Percentiles rank a stretch among this genome's conserved stretches.
phyloP scores from a whole-genome alignment of 2,329 filamentous ascomycete genomes.

The Colletotrichum coccodes region DNA sequence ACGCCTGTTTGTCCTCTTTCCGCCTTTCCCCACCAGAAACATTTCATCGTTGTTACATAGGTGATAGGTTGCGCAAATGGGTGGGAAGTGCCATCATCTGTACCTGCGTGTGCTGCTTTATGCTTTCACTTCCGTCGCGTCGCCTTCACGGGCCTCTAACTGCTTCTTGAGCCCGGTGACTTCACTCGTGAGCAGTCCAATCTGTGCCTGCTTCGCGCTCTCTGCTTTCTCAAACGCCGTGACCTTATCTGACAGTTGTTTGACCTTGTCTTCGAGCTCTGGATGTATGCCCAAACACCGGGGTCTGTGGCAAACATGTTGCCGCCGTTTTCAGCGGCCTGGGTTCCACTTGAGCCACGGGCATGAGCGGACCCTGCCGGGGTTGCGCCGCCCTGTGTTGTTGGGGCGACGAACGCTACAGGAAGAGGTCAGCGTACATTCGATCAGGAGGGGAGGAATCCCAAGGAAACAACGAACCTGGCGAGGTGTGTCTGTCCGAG shows the following conservation, averaged over 20 bases:
- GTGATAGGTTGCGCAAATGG: slow-evolving; percentile 21
- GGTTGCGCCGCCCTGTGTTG: slow-evolving; percentile 38
- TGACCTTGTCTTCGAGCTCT: slow-evolving; percentile 73
- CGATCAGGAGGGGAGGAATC: neutral
- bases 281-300: slow-evolving; percentile 78
- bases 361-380: slow-evolving; percentile 37
- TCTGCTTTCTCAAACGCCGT: slow-evolving; percentile 51
- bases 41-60: slow-evolving; percentile 34
- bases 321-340: slow-evolving; percentile 69
- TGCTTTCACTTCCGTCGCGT: slow-evolving; percentile 19
- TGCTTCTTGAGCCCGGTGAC: slow-evolving; percentile 46
- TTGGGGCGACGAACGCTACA: slow-evolving; percentile 28
- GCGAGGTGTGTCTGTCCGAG: slow-evolving; percentile 65
- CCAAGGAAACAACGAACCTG: slow-evolving; percentile 22
- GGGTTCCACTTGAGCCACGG: slow-evolving; percentile 57
- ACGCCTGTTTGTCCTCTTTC: slow-evolving; percentile 32
- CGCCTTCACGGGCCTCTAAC: slow-evolving; percentile 37
- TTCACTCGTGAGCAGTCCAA: slow-evolving; percentile 46
- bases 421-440: neutral
- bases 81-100: slow-evolving; percentile 9
- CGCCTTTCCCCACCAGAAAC: slow-evolving; percentile 14
- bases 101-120: slow-evolving; percentile 16
- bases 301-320: slow-evolving; percentile 74
- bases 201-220: slow-evolving; percentile 48
- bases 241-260: slow-evolving; percentile 53